These are phyloP conservation scores for Boletus sp. DNA, from an alignment of 1,284 basidiomycete genomes.

Conservation along the genomic window DNA sequence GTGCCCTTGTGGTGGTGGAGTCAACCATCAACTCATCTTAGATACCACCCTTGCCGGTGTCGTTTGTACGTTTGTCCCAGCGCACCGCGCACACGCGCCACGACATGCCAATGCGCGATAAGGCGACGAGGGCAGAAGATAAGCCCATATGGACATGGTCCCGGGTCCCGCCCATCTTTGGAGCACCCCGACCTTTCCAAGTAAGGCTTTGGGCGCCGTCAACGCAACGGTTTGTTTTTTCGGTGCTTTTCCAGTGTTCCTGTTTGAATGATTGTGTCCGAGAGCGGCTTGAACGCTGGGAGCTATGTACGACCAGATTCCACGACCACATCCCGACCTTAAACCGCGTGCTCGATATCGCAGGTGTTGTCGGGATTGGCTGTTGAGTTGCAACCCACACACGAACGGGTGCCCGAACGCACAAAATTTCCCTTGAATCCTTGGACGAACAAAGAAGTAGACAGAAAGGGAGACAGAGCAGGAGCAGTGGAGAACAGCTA, in stretches of 20 bases:
- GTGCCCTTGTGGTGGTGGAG: background rate
- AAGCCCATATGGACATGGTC: constrained; percentile 3
- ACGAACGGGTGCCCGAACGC: constrained; percentile 1
- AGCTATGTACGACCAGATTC: background rate
- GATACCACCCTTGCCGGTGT: background rate
- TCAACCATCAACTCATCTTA: background rate
- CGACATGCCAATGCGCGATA: background rate
- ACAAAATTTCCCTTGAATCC: background rate
- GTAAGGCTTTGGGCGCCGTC: background rate
- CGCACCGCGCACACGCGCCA: background rate
- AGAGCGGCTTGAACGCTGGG: background rate
- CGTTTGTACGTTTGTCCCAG: background rate
- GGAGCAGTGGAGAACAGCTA: background rate
- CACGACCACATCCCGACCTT: background rate
- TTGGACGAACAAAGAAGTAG: background rate
- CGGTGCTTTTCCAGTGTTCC: background rate
- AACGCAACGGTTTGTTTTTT: background rate
- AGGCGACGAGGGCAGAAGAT: constrained; percentile 1
- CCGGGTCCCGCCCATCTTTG: background rate
- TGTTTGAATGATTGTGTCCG: background rate
- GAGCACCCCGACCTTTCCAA: background rate
- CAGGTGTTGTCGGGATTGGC: background rate
- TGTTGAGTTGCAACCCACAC: constrained; percentile 1
- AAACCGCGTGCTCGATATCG: constrained; percentile 6
- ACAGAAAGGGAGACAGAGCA: background rate